Conservation (phyloP, 140 eudicot species). For the Anethum foeniculum region DNA sequence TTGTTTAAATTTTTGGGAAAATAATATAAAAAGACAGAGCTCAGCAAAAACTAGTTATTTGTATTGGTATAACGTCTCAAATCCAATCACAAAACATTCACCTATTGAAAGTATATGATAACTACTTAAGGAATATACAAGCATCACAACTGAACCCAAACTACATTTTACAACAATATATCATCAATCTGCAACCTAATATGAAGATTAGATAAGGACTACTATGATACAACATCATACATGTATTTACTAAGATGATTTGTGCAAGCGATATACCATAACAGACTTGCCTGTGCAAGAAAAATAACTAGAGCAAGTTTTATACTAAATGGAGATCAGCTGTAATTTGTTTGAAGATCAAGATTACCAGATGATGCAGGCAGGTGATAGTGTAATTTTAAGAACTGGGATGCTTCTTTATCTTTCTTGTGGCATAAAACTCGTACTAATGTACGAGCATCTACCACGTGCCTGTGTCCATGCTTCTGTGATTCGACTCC, state of each 20-base stretch:
- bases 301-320: background rate
- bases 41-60: background rate
- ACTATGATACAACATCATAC: background rate
- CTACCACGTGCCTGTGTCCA: slow-evolving; percentile 50
- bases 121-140: background rate
- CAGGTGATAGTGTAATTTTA: slow-evolving; percentile 57
- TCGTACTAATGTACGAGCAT: slow-evolving; percentile 78
- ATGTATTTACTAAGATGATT: background rate
- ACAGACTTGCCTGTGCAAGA: background rate
- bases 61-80: background rate
- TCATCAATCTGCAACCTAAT: background rate
- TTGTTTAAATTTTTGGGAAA: background rate
- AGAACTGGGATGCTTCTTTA: slow-evolving; percentile 75
- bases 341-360: background rate
- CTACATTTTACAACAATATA: background rate
- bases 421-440: slow-evolving; percentile 89
- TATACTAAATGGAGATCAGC: background rate
- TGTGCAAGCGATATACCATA: background rate
- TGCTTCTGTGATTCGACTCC: slow-evolving; percentile 32
- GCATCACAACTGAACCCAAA: background rate
- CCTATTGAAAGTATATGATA: background rate
- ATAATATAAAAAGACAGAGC: background rate
- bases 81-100: background rate
- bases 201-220: background rate
- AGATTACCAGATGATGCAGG: slow-evolving; percentile 86